These are phyloP conservation scores for Hanseniaspora valbyensis DNA, from an alignment of 805 yeast genomes.

Conservation along the genomic window DNA sequence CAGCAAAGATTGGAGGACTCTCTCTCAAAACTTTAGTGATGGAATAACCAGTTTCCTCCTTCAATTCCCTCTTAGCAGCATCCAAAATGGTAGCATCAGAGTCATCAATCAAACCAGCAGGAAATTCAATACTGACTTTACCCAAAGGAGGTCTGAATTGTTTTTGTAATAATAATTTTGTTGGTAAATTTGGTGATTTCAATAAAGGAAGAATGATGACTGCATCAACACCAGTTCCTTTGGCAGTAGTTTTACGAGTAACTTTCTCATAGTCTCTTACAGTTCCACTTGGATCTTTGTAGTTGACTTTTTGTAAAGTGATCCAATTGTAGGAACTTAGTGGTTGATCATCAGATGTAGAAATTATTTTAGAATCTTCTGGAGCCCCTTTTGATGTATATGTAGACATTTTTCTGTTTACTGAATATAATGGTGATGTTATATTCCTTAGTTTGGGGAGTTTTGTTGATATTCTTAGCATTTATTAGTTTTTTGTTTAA, in stretches of 20 bases:
- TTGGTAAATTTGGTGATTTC: conserved; percentile 40
- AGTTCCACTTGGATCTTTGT: conserved; percentile 60
- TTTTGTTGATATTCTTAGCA: too few species aligned
- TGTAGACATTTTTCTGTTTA: background rate
- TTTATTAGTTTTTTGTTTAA: too few species aligned
- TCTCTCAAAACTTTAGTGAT: conserved; percentile 48
- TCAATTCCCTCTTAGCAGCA: conserved; percentile 78
- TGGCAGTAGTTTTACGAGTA: conserved; percentile 60
- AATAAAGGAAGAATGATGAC: conserved; percentile 79
- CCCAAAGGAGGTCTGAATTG: conserved; percentile 90
- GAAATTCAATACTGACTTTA: conserved; percentile 83
- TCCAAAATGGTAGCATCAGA: conserved; percentile 54
- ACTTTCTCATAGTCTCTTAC: conserved; percentile 86
- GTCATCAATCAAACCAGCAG: conserved; percentile 90
- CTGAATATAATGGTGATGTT: too few species aligned
- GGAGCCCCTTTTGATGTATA: conserved; percentile 26
- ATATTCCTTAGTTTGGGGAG: too few species aligned
- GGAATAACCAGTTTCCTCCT: conserved; percentile 82
- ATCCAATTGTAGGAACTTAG: conserved; percentile 54
- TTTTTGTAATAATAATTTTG: conserved; percentile 55
- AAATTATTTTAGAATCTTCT: conserved; percentile 26
- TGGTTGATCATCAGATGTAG: conserved; percentile 23
- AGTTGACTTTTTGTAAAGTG: conserved; percentile 52
- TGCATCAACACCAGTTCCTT: conserved; percentile 57
- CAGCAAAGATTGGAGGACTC: conserved; percentile 49